These are phyloP conservation scores for Penicillium ochrochloron DNA, from an alignment of 495 filamentous ascomycete species.

Conservation along the genomic window DNA sequence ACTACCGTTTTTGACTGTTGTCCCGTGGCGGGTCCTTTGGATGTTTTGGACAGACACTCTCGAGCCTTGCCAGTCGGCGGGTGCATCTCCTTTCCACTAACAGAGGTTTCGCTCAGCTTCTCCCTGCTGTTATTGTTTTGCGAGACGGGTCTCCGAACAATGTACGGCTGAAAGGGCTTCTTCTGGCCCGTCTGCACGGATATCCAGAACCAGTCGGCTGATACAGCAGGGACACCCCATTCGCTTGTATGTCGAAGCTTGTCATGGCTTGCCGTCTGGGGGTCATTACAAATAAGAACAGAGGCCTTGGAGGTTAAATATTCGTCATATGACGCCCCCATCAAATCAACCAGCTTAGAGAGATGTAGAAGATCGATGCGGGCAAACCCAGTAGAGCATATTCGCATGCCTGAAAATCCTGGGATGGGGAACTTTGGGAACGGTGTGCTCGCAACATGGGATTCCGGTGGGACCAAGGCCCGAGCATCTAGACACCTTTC, in stretches of 20 bases:
- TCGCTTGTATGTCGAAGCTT: constrained; percentile 76
- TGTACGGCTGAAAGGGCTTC: constrained; percentile 55
- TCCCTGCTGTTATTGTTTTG: constrained; percentile 31
- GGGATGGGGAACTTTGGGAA: constrained; percentile 69
- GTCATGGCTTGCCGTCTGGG: constrained; percentile 63
- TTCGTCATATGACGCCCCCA: constrained; percentile 78
- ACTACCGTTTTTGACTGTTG: neutral
- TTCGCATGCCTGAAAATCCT: constrained; percentile 66
- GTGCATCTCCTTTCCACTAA: constrained; percentile 19
- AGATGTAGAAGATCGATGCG: constrained; percentile 86
- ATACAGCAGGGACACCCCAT: constrained; percentile 79
- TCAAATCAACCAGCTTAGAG: constrained; percentile 70
- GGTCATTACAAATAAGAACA: constrained; percentile 68
- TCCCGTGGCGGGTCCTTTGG: neutral
- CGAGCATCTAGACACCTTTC: constrained; percentile 83
- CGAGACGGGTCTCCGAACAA: constrained; percentile 38
- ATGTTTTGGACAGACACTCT: constrained; percentile 1
- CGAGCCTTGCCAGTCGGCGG: constrained; percentile 4
- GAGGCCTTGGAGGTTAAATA: constrained; percentile 67
- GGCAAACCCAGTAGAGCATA: constrained; percentile 82
- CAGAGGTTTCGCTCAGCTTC: constrained; percentile 26
- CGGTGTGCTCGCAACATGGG: constrained; percentile 74
- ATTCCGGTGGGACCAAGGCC: constrained; percentile 66
- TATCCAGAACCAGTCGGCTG: constrained; percentile 79
- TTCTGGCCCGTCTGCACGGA: constrained; percentile 65